Conservation (phyloP, 441 rosid genomes). For the Melastoma candidum region DNA sequence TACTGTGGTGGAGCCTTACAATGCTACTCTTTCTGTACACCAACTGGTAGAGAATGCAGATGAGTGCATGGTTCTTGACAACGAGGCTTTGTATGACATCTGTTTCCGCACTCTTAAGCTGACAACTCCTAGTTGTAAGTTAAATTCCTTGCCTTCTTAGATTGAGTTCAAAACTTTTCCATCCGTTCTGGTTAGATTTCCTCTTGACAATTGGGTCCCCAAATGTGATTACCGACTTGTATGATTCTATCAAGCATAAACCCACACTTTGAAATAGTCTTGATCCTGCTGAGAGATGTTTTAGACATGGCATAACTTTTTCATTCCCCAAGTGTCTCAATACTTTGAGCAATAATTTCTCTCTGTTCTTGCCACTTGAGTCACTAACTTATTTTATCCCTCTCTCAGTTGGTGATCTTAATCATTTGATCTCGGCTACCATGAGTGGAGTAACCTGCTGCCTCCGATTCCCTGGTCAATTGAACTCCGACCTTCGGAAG, state of each 20-base stretch:
- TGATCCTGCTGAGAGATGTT: too few relatives aligned
- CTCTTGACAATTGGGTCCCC: too few relatives aligned
- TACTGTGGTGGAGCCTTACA: conserved; percentile 16
- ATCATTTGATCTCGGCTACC: conserved; percentile 16
- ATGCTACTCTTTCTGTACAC: conserved; percentile 17
- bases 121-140: conserved; percentile 11
- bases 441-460: conserved; percentile 17
- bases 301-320: too few relatives aligned
- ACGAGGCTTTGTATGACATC: conserved; percentile 15
- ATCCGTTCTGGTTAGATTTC: too few relatives aligned
- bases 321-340: too few relatives aligned
- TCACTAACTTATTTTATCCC: background rate
- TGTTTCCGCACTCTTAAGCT: conserved; percentile 16
- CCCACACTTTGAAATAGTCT: too few relatives aligned
- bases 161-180: too few relatives aligned
- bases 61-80: conserved; percentile 17
- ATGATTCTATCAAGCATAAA: too few relatives aligned
- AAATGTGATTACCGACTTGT: too few relatives aligned
- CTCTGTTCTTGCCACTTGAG: too few relatives aligned
- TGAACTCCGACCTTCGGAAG: conserved; percentile 17
- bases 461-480: conserved; percentile 18
- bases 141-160: too few relatives aligned
- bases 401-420: conserved; percentile 14
- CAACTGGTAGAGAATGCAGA: conserved; percentile 17
- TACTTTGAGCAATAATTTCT: too few relatives aligned